A percentile compares a stretch with the other conserved stretches of the same genome.
Conservation (phyloP, 441 rosid genomes). For the Pelargonium myrrhifolium region DNA sequence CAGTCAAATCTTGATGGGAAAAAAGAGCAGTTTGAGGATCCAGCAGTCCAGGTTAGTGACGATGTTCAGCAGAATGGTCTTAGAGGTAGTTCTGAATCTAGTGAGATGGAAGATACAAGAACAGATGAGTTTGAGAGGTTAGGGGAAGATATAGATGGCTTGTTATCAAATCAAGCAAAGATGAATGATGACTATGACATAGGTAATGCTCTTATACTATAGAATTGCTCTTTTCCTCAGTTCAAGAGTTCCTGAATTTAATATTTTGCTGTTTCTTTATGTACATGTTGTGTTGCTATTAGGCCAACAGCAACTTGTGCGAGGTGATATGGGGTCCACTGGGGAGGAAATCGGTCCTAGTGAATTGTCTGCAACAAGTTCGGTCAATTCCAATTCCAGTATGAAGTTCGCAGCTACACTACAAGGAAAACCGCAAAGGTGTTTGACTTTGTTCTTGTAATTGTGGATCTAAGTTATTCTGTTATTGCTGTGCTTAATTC, state of each 20-base stretch:
- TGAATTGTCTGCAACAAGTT: conserved; percentile 24
- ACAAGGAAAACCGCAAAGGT: conserved; percentile 73
- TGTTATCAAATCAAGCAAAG: conserved; percentile 21
- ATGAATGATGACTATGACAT: conserved; percentile 15
- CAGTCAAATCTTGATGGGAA: conserved; percentile 20
- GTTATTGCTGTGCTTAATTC: conserved; percentile 19
- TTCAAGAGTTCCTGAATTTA: conserved; percentile 19
- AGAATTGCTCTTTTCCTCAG: conserved; percentile 2
- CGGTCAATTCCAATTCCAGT: conserved; percentile 24
- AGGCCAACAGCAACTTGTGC: conserved; percentile 52
- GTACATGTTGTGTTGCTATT: conserved; percentile 22
- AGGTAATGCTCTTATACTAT: conserved; percentile 32
- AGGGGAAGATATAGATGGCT: conserved; percentile 19
- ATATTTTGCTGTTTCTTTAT: conserved; percentile 16
- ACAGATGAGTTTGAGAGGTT: conserved; percentile 18
- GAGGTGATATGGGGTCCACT: conserved; percentile 20
- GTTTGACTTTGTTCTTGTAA: conserved; percentile 17
- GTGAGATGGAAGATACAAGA: conserved; percentile 12
- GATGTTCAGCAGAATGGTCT: conserved; percentile 17
- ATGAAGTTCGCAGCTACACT: conserved; percentile 34
- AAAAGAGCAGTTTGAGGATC: conserved; percentile 19
- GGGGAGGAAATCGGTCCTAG: conserved; percentile 25
- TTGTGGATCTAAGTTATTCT: conserved; percentile 6
- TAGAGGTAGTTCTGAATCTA: conserved; percentile 17
- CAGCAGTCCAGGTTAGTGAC: conserved; percentile 9